Conservation (phyloP, 2,329 filamentous ascomycete genomes). For the Hirsutella minnesotensis region DNA sequence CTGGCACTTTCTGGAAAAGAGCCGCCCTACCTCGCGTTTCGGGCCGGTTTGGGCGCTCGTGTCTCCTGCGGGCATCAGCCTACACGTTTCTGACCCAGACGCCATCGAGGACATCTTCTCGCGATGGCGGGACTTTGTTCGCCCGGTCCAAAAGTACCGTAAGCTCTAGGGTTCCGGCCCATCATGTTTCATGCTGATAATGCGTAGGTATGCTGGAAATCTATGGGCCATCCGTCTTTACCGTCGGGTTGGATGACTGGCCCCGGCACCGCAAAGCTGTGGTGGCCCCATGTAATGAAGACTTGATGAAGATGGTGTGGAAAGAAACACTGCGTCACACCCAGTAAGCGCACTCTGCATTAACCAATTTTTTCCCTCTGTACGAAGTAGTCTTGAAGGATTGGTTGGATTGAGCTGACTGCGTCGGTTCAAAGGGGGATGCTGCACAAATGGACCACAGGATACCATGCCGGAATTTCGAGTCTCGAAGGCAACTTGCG, state of each 20-base stretch:
- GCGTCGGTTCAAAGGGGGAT: no score
- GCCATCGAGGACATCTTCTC: conserved; percentile 1
- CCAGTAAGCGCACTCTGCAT: no score
- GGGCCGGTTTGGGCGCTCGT: background rate
- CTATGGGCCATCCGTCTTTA: conserved; percentile 1
- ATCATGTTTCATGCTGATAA: no score
- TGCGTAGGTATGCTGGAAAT: conserved; percentile 2
- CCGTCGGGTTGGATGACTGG: conserved; percentile 2
- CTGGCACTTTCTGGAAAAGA: background rate
- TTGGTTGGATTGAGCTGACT: no score
- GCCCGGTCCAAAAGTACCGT: conserved; percentile 1
- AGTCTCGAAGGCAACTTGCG: background rate
- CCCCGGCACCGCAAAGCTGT: conserved; percentile 1
- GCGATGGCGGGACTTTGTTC: conserved; percentile 2
- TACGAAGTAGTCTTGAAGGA: no score
- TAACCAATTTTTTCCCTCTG: no score
- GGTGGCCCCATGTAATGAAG: conserved; percentile 1
- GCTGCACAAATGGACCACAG: background rate
- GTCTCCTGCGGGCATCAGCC: background rate
- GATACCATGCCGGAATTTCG: background rate
- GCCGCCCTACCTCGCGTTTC: background rate
- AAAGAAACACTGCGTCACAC: background rate
- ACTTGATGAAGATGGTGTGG: background rate
- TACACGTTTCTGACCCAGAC: conserved; percentile 1
- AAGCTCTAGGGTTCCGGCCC: no score